phyloP scores from a whole-genome alignment of 371 early-diverging fungal species.

The Capillidium heterosporum region DNA sequence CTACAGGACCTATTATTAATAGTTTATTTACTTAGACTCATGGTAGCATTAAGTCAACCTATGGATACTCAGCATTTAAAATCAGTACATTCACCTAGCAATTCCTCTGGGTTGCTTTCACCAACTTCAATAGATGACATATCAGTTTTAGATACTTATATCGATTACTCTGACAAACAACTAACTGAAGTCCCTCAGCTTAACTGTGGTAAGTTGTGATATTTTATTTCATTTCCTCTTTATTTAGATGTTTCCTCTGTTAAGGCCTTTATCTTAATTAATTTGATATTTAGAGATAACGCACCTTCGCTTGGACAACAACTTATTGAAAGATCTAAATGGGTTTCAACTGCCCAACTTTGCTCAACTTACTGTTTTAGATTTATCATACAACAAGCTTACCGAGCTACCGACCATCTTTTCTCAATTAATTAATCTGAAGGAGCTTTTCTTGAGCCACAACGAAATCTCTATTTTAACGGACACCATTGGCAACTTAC shows the following conservation, averaged over 20 bases:
- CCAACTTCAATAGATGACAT: too few relatives aligned
- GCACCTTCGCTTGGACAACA: conserved; percentile 2
- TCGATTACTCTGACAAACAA: conserved; percentile 2
- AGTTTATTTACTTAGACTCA: too few relatives aligned
- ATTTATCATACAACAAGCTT: conserved; percentile 2
- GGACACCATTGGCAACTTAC: background rate
- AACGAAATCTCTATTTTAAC: background rate
- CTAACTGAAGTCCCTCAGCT: background rate
- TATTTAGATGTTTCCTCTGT: background rate
- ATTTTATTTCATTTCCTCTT: background rate
- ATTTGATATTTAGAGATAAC: conserved; percentile 1
- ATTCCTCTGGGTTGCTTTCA: too few relatives aligned
- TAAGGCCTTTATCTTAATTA: too few relatives aligned
- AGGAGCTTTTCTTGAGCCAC: conserved; percentile 3
- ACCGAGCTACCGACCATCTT: background rate
- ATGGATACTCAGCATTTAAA: too few relatives aligned
- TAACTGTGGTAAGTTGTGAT: background rate
- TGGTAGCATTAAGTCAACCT: too few relatives aligned
- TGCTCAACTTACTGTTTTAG: conserved; percentile 1
- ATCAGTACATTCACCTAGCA: too few relatives aligned
- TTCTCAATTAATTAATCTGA: background rate
- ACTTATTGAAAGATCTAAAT: background rate
- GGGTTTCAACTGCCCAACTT: background rate
- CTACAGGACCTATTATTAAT: too few relatives aligned
- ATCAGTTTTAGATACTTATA: background rate